Conservation (phyloP, 305 asterid species). For the Ilex paraguariensis region DNA sequence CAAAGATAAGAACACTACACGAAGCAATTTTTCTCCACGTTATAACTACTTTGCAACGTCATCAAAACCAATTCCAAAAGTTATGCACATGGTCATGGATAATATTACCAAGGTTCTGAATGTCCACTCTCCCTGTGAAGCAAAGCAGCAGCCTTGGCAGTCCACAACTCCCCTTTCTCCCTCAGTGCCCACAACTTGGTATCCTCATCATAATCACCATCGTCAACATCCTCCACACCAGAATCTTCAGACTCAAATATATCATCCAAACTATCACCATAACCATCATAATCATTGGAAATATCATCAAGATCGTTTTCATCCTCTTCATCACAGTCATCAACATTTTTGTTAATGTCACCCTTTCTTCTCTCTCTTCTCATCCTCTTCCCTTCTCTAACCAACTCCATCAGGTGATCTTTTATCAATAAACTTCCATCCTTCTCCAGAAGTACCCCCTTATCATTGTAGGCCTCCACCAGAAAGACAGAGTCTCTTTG, state of each 20-base stretch:
- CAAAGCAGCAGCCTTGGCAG: conserved; percentile 29
- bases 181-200: conserved; percentile 19
- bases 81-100: not conserved
- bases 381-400: conserved; percentile 68
- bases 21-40: no score
- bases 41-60: no score
- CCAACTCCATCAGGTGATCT: conserved; percentile 57
- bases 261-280: conserved; percentile 70
- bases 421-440: conserved; percentile 44
- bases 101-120: conserved; percentile 55
- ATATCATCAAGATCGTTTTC: conserved; percentile 16
- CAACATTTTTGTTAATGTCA: conserved; percentile 9
- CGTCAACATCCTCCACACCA: conserved; percentile 30
- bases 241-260: conserved; percentile 47
- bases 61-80: no score
- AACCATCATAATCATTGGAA: conserved; percentile 28
- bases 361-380: conserved; percentile 54
- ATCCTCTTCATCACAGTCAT: conserved; percentile 5
- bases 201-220: conserved; percentile 17
- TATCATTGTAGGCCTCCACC: conserved; percentile 72
- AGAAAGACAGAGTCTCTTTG: conserved; percentile 81
- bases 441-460: conserved; percentile 56
- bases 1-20: no score
- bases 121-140: conserved; percentile 18
- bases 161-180: conserved; percentile 51